These are phyloP conservation scores for Microdochium bolleyi DNA, from an alignment of 2,329 filamentous ascomycete genomes.

Conservation along the genomic window DNA sequence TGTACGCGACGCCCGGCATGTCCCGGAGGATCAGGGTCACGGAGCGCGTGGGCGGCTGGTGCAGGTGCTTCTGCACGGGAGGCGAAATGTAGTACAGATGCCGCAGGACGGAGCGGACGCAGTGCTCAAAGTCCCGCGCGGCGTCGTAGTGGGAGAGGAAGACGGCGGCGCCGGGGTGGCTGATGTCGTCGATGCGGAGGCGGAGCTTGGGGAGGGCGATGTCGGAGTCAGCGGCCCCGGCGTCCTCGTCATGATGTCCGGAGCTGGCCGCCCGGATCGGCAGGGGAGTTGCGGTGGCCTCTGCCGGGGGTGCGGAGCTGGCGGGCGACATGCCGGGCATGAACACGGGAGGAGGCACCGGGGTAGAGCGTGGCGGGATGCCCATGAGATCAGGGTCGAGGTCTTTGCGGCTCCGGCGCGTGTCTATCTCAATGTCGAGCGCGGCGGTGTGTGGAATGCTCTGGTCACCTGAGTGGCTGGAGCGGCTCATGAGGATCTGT, in stretches of 20 bases:
- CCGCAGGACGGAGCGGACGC: constrained; percentile 60
- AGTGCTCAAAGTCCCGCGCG: constrained; percentile 49
- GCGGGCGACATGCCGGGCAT: constrained; percentile 19
- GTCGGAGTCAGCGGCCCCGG: constrained; percentile 4
- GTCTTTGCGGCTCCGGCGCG: constrained; percentile 13
- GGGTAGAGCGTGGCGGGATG: constrained; percentile 17
- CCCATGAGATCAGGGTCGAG: not conserved
- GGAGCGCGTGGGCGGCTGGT: constrained; percentile 62
- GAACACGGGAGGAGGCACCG: constrained; percentile 22
- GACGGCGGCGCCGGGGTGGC: constrained; percentile 49
- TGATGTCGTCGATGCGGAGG: constrained; percentile 50
- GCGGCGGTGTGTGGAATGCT: constrained; percentile 17
- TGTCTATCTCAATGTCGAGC: constrained; percentile 5
- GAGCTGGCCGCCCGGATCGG: not conserved
- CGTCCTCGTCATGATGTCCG: not conserved
- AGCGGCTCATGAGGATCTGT: not conserved
- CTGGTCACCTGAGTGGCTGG: not conserved
- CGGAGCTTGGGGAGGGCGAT: constrained; percentile 48
- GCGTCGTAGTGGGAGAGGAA: constrained; percentile 64
- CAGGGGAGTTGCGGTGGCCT: not conserved
- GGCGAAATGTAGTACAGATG: constrained; percentile 54
- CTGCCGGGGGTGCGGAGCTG: constrained; percentile 4
- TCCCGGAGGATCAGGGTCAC: constrained; percentile 74
- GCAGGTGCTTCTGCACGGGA: constrained; percentile 17
- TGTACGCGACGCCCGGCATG: constrained; percentile 85